Evolutionary conservation across 129 eudicot genomes (phyloP), one percentile per base, ranked within the genome.

Genomic region (Chrysanthemum seticuspe): DNA sequence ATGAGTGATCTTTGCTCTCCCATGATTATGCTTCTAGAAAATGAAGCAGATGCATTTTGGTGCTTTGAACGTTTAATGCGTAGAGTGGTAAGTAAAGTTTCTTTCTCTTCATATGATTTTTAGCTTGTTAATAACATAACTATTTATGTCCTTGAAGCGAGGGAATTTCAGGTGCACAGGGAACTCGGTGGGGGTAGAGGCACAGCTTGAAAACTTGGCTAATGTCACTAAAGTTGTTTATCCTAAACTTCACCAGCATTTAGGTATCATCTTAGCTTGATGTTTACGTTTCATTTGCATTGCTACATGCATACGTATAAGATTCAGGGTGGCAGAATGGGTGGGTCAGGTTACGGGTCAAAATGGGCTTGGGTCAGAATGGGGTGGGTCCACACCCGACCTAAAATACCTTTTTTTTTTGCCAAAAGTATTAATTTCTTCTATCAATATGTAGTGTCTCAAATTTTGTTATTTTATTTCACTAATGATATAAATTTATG

Each of bases 1-100:
- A 94, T 94, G 99, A 94, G 99, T 73, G 99, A 94, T 81, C 86
- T 90, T 71, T 94, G 99, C 84, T 94, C 97, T 74, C 99, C 99
- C 60, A 90, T 90, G 96, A 88, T 94, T 71, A 86, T 94, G 70
- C 97, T 90, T 61, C 88, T 90, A 25, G 97, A 88, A 18, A 83
- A 94, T 70, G 99, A 94, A 82, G 99, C 99, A 44, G 99, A 90
- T 80, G 85, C 97, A 51, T 94, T 88, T 84, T 94, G 99, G 99
- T 90, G 97, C 85, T 94, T 94, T 80, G 96, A 94, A 86, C 99
- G 90, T 47, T 60, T 94, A 77, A 94, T 94, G 99, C 96, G 96
- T 40, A 87, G 88, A 88, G 72, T 88, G 91, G 99, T 89, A 89
- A 54, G 47, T 40, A 29, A 40, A 40, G 47, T 40, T 40, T 40